Base-by-base conservation (phyloP, 257 asterid species). In the Solanum pimpinellifolium region DNA sequence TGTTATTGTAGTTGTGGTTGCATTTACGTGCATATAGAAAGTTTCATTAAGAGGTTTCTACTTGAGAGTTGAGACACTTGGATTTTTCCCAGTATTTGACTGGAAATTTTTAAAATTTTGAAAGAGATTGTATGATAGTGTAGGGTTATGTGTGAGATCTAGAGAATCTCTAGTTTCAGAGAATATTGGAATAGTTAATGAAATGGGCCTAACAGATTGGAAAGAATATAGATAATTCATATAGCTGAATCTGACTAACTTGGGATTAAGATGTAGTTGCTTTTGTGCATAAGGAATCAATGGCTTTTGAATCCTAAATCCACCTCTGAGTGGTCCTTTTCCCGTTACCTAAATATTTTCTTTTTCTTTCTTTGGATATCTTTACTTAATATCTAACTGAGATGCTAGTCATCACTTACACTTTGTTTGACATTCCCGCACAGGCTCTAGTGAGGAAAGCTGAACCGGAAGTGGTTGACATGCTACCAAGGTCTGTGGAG, bases 401-500 rank as follows among this genome's bases (percentile, higher is more conserved):
- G 25, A 18, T 76, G 37, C 37, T 23, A 37, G 52, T 77, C 41
- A 42, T 77, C 84, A 46, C 52, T 56, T 37, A 4, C 62, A 16
- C 11, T 42, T 49, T 77, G 76, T n/a, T 27, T 11, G 66, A 23
- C 76, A 82, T 89, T 76, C 88, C 52, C 86, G 85, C 74, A 6
- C 92, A 94, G 98, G 99, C 98, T 86, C 89, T 97, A 76, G 99
- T 97, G 68, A 94, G 99, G 90, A 91, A 91, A 69, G 95, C 93
- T 27, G 98, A 95, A 86, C 89, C 92, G 85, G 96, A 96, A 52
- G 98, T 94, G 85, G 89, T 92, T 86, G 95, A 94, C 83, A 94
- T 93, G 98, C 98, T 97, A 85, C 99, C 99, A 23, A 94, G 94
- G 31, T 94, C 99, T 4, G 99, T 97, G 77, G 96, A 93, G 90